These are phyloP conservation scores for Pelargonium australe DNA, from an alignment of 441 rosid species.

Conservation along the genomic window DNA sequence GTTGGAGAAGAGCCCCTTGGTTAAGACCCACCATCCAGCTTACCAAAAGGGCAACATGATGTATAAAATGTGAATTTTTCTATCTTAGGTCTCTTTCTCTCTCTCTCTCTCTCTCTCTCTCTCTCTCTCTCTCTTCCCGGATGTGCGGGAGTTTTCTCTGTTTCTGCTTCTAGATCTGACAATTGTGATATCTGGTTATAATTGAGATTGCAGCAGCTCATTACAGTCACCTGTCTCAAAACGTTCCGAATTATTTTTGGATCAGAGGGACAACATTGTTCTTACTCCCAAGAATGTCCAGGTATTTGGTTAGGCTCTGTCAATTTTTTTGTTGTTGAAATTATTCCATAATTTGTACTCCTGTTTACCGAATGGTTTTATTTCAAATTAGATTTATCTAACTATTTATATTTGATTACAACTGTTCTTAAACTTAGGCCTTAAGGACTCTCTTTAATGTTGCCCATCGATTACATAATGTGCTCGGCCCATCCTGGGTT, in stretches of 20 bases:
- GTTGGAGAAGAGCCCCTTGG: no score
- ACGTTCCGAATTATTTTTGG: conserved; percentile 63
- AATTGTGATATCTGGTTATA: conserved; percentile 1
- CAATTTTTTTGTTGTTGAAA: neutral
- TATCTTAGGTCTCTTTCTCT: no score
- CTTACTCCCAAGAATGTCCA: conserved; percentile 97
- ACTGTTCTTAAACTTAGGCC: conserved; percentile 49
- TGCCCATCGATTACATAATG: conserved; percentile 91
- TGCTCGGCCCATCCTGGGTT: conserved; percentile 98
- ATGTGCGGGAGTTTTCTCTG: neutral
- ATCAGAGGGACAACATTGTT: conserved; percentile 69
- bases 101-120: no score
- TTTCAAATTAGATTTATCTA: conserved; percentile 21
- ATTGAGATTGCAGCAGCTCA: conserved; percentile 55
- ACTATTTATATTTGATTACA: conserved; percentile 22
- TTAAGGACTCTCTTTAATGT: conserved; percentile 94
- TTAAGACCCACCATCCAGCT: no score
- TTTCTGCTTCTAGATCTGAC: neutral
- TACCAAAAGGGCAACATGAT: no score
- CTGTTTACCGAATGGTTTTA: conserved; percentile 9
- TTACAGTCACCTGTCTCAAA: conserved; percentile 74
- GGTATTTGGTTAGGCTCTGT: conserved; percentile 39
- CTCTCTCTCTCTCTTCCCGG: no score
- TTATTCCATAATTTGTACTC: conserved; percentile 7
- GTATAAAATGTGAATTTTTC: no score